phyloP scores from a whole-genome alignment of 768 basidiomycete species.

The Gloeostereum incarnatum region DNA sequence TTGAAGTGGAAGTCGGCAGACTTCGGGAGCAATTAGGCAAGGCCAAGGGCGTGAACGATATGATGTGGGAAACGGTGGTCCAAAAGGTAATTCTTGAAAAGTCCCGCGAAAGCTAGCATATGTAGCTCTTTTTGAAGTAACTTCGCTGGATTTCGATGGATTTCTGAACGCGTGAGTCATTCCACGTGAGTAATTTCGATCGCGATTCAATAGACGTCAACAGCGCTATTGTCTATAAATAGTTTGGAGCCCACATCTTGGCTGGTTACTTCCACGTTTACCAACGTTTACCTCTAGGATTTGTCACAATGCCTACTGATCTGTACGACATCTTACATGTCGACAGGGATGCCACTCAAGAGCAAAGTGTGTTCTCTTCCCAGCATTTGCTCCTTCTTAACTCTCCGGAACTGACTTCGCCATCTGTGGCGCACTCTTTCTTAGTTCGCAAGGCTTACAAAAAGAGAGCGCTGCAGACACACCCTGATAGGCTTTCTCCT shows the following conservation, averaged over 20 bases:
- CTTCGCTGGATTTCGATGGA: too few relatives aligned
- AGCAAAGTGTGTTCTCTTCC: slow-evolving; percentile 47
- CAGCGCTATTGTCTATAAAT: too few relatives aligned
- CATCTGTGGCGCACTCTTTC: neutral
- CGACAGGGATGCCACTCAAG: slow-evolving; percentile 40
- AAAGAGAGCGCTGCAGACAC: slow-evolving; percentile 60
- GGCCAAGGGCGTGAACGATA: slow-evolving; percentile 88
- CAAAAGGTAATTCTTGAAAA: slow-evolving; percentile 43
- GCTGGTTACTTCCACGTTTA: too few relatives aligned
- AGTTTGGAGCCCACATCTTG: too few relatives aligned
- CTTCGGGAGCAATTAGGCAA: slow-evolving; percentile 65
- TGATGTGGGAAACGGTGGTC: slow-evolving; percentile 87
- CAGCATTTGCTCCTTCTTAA: neutral
- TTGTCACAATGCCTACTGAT: slow-evolving; percentile 35
- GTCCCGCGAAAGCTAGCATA: neutral
- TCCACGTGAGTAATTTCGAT: too few relatives aligned
- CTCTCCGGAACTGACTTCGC: slow-evolving; percentile 1
- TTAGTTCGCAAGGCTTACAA: slow-evolving; percentile 76
- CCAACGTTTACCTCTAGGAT: neutral
- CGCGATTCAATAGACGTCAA: too few relatives aligned
- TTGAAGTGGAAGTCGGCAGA: slow-evolving; percentile 62
- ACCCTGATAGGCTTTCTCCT: slow-evolving; percentile 62
- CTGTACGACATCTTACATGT: slow-evolving; percentile 62
- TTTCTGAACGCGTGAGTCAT: too few relatives aligned
- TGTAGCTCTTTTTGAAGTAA: too few relatives aligned